Evolutionary conservation across 768 basidiomycete species (phyloP).

Genomic region (Hericium rajendrae): DNA sequence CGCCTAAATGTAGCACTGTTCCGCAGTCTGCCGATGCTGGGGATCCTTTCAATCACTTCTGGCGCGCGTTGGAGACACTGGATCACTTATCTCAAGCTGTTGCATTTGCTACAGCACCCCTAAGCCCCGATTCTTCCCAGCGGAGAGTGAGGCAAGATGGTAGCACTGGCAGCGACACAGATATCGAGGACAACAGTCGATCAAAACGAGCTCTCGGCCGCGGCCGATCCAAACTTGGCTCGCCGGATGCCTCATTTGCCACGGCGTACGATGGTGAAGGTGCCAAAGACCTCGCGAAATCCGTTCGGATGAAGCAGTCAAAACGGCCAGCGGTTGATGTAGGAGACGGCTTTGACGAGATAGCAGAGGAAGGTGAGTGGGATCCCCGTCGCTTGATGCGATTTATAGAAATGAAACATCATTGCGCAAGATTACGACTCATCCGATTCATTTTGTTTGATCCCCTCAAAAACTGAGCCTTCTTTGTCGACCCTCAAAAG

Average conservation of each 20-base stretch:
- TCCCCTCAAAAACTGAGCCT: conserved; percentile 53
- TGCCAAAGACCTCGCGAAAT: conserved; percentile 5
- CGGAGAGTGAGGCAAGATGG: conserved; percentile 34
- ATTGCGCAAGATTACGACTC: conserved; percentile 38
- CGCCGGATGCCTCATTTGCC: conserved; percentile 18
- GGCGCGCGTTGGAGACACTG: conserved; percentile 81
- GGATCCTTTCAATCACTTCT: conserved; percentile 84
- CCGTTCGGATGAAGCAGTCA: conserved; percentile 8
- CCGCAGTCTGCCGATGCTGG: conserved; percentile 46
- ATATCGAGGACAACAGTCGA: conserved; percentile 47
- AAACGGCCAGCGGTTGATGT: conserved; percentile 13
- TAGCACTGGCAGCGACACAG: conserved; percentile 56
- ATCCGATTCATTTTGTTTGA: conserved; percentile 72
- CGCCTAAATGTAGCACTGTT: neutral
- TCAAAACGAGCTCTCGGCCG: conserved; percentile 38
- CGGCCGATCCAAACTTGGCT: conserved; percentile 20
- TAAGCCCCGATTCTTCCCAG: conserved; percentile 33
- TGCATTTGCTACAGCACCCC: conserved; percentile 75
- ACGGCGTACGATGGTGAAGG: conserved; percentile 14
- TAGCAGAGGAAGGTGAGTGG: conserved; percentile 51
- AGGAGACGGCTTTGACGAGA: conserved; percentile 50
- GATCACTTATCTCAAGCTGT: conserved; percentile 78
- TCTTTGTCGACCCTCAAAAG: conserved; percentile 41
- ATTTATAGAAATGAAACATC: neutral
- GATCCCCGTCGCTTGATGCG: neutral